Evolutionary conservation across 1,284 basidiomycete species (phyloP), one percentile per base, ranked within the genome.

Genomic region (Mycena citricolor): DNA sequence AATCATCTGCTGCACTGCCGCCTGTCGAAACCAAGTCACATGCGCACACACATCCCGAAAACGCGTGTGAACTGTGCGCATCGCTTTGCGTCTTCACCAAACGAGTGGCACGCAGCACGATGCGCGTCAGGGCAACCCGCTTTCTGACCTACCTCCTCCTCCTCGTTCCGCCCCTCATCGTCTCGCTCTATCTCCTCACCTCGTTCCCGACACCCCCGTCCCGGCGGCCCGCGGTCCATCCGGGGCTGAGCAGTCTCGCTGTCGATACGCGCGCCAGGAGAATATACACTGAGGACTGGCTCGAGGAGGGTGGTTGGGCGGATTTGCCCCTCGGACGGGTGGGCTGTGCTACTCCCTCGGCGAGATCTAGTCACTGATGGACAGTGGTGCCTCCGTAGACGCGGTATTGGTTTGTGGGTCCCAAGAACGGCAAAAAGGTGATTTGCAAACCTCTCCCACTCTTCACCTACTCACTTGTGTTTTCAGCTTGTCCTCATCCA

Each of bases 331-430:
- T 74, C 47, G 86, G 86, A 37, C 67, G 70, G 43, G 81, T 81
- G 46, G 31, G 64, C 23, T 13, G 24, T 26, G 32, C 17, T 10
- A 16, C 19, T 5, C 6, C 0, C 13, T 3, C 17, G n/a, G 17
- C 4, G 4, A n/a, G n/a, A n/a, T n/a, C n/a, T n/a, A n/a, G n/a
- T n/a, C 38, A 24, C 28, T 28, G 20, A 37, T 48, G 23, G 54
- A 42, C 42, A 28, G 21, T 38, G 32, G 48, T 33, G 36, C 40
- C 32, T 39, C 13, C 20, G 32, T 57, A 86, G 81, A 73, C 79
- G 10, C 70, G 81, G 52, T 88, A 87, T 61, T 89, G 84, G 83
- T 57, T 88, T 24, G 57, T 86, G 30, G 86, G 86, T 2, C 83
- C 83, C 19, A 75, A 79, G 54, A 63, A 74, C n/a, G 84, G 84